Evolutionary conservation across 495 filamentous ascomycete genomes (phyloP), one percentile per base, ranked within the genome.

Genomic region (Aspergillus steynii): DNA sequence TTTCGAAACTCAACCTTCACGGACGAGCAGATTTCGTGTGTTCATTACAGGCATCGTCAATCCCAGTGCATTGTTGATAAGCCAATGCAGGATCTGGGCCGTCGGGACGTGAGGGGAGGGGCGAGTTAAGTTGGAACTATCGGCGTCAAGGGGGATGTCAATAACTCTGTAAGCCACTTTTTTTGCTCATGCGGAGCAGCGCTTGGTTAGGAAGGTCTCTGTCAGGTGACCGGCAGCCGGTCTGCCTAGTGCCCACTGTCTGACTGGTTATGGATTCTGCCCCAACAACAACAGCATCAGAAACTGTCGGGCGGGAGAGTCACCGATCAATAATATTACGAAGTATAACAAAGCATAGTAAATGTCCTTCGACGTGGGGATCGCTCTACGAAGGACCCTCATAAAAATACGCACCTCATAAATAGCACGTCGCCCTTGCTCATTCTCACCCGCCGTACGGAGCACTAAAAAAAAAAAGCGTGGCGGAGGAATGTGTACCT

Each of bases 131-230:
- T 14, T n/a, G 29, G 4, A 12, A 31, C 48, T 51, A 20, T 15
- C 9, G 37, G 46, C 29, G 46, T 58, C 48, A 59, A 59, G 58
- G 58, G 57, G 48, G 27, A 53, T 29, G 57, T 48, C 58, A 60
- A 60, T 53, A 53, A 60, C 20, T 20, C 20, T 20, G 20, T 20
- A 50, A 50, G 56, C 56, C 47, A 58, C 56, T 50, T 14, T 50
- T 14, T 34, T 34, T 34, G 31, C 31, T 34, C 31, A 34, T 58
- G 47, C 46, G 29, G 45, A 51, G 45, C 29, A 50, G 37, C 2
- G 45, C 14, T 29, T 34, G 56, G 29, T 20, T 28, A 29, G 31
- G 31, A 34, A 34, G 31, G 31, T 34, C 31, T 8, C 37, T 42
- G 37, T 42, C 37, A 42, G 37, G 37, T 42, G 37, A 42, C 37